A percentile compares a stretch with the other conserved stretches of the same genome.
phyloP scores from a whole-genome alignment of 2,329 filamentous ascomycete species.

The Lachnellula willkommii region DNA sequence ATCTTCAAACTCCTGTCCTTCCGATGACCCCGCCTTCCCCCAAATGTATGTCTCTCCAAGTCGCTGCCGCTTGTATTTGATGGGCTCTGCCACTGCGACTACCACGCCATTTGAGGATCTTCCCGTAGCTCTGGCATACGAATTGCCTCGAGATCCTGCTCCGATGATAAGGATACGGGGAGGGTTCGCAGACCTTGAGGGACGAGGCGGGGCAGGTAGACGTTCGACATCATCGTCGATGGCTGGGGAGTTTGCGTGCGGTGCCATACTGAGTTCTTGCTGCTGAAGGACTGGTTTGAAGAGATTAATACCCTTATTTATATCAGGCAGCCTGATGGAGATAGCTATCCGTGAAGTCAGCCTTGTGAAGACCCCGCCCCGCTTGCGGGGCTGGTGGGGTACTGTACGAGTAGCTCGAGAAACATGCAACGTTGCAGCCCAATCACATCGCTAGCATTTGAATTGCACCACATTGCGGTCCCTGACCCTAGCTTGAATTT shows the following conservation, averaged over 20 bases:
- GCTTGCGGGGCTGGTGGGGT: not conserved
- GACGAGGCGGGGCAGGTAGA: constrained; percentile 25
- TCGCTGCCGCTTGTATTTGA: constrained; percentile 66
- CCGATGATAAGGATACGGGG: constrained; percentile 74
- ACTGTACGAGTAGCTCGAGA: not conserved
- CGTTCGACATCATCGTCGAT: constrained; percentile 15
- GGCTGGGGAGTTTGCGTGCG: constrained; percentile 22
- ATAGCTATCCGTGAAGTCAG: constrained; percentile 6
- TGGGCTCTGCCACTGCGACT: constrained; percentile 74
- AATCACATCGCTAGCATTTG: constrained; percentile 14
- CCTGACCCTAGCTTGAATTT: not conserved
- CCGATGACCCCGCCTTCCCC: constrained; percentile 44
- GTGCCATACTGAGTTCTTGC: constrained; percentile 21
- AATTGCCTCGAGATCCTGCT: constrained; percentile 71
- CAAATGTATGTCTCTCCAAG: constrained; percentile 72
- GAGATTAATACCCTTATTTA: not conserved
- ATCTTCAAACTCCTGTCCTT: constrained; percentile 64
- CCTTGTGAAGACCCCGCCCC: constrained; percentile 9
- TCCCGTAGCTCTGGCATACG: constrained; percentile 66
- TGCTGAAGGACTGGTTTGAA: not conserved
- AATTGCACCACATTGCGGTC: not conserved
- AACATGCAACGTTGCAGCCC: constrained; percentile 19
- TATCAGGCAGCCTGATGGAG: not conserved
- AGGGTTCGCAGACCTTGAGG: constrained; percentile 38
- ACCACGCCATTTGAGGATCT: constrained; percentile 63